Conservation (phyloP, 139 green algal genomes). For the Zygnema cylindricum region DNA sequence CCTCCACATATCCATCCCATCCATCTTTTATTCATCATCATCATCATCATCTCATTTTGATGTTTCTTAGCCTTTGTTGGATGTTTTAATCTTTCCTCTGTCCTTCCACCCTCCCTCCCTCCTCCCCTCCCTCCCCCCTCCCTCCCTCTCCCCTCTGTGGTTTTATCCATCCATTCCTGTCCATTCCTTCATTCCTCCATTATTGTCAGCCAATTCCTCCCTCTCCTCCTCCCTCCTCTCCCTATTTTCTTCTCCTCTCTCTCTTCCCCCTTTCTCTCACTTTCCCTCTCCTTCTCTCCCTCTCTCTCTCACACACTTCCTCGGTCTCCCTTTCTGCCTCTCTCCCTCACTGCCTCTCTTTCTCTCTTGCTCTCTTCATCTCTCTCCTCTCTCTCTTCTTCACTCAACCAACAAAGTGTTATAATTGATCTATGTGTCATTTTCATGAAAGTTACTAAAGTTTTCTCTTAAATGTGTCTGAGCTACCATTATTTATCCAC, state of each 20-base stretch:
- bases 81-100: not conserved
- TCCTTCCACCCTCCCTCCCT: not conserved
- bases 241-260: not conserved
- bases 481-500: not conserved
- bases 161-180: not conserved
- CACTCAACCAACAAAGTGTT: no score
- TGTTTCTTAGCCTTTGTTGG: not conserved
- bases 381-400: no score
- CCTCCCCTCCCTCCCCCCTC: not conserved
- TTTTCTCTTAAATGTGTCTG: not conserved
- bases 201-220: not conserved
- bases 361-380: not conserved
- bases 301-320: not conserved
- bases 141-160: not conserved
- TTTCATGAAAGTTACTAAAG: not conserved
- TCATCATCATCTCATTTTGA: no score
- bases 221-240: slow-evolving; percentile 7
- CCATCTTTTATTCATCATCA: not conserved
- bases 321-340: not conserved
- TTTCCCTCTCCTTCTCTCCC: not conserved
- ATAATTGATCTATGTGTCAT: no score
- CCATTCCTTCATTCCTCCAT: not conserved
- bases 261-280: not conserved
- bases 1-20: no score
- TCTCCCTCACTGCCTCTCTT: not conserved